phyloP scores from a whole-genome alignment of 441 rosid genomes.

The Geranium incanum region DNA sequence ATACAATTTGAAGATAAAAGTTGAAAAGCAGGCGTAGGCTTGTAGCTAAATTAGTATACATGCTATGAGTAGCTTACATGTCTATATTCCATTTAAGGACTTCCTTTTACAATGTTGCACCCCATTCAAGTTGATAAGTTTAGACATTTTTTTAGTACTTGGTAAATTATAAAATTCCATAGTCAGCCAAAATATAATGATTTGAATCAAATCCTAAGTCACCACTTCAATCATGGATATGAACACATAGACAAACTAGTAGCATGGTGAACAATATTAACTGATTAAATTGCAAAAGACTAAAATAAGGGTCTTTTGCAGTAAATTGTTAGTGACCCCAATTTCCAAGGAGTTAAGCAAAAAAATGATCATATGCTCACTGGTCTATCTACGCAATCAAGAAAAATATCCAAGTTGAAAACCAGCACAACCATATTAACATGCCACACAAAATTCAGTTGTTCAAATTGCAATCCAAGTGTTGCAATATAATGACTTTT shows the following conservation, averaged over 20 bases:
- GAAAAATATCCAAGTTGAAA: neutral
- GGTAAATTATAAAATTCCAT: neutral
- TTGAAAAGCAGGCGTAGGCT: neutral
- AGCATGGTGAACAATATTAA: neutral
- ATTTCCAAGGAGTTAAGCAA: neutral
- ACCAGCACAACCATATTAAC: neutral
- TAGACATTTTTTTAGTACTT: neutral
- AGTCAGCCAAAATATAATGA: neutral
- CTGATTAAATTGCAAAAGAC: neutral
- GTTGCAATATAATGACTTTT: neutral
- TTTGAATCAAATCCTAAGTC: neutral
- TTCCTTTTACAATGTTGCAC: neutral
- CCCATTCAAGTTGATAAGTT: neutral
- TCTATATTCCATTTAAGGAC: neutral
- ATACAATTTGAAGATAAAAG: neutral
- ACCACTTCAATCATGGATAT: neutral
- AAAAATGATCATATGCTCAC: neutral
- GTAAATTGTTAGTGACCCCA: neutral
- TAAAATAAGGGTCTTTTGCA: neutral
- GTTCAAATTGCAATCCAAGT: neutral
- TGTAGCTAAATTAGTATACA: neutral
- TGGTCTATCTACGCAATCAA: neutral
- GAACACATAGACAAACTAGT: neutral
- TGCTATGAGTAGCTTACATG: neutral
- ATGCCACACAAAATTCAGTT: neutral